Conservation (phyloP, 768 basidiomycete genomes). For the Baorangia bicolor region DNA sequence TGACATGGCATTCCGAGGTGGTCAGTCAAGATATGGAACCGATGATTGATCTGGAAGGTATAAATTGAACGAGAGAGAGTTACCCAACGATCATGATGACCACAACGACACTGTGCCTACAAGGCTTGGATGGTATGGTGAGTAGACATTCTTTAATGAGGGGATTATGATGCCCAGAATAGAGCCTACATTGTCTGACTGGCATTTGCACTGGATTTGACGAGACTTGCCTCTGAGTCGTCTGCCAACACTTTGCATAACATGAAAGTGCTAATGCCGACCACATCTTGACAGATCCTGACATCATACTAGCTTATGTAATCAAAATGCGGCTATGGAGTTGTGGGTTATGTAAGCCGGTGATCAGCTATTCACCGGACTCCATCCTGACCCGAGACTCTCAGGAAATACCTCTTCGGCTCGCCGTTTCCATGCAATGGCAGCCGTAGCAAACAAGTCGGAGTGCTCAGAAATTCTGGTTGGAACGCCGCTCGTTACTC, state of each 20-base stretch:
- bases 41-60: background rate
- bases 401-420: background rate
- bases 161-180: background rate
- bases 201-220: conserved; percentile 2
- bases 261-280: too few relatives aligned
- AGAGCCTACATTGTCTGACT: conserved; percentile 13
- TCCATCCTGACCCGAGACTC: too few relatives aligned
- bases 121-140: background rate
- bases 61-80: background rate
- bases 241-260: background rate
- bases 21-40: background rate
- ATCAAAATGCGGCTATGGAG: fast-evolving
- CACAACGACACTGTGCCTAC: background rate
- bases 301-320: background rate
- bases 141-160: background rate
- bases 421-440: background rate
- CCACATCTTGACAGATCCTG: too few relatives aligned
- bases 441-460: background rate
- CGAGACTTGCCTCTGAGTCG: conserved; percentile 4
- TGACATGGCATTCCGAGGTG: background rate
- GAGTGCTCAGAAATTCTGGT: too few relatives aligned
- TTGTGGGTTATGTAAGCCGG: background rate
- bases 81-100: too few relatives aligned
- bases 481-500: too few relatives aligned
- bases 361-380: background rate